Evolutionary conservation across 2,329 filamentous ascomycete species (phyloP).

Genomic region (Shiraia sp.): DNA sequence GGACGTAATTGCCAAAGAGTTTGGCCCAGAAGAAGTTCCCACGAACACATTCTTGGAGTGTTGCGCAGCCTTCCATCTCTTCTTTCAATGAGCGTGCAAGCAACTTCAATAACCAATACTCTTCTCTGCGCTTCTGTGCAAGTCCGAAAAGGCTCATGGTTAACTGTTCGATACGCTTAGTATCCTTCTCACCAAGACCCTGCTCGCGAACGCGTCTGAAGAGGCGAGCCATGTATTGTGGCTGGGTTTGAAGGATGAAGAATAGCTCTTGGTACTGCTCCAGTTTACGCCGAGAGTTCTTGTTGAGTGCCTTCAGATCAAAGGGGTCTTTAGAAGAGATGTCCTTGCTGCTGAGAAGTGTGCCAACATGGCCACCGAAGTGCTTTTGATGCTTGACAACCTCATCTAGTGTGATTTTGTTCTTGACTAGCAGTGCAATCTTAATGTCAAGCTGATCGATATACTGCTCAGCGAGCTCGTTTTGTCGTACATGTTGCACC

Average conservation of each 20-base stretch:
- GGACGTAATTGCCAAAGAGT: conserved; percentile 82
- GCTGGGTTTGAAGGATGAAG: conserved; percentile 95
- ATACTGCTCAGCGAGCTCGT: conserved; percentile 96
- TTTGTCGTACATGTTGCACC: conserved; percentile 94
- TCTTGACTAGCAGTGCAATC: conserved; percentile 96
- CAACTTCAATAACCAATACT: conserved; percentile 93
- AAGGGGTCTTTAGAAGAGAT: conserved; percentile 90
- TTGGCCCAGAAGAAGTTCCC: conserved; percentile 94
- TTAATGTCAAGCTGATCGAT: conserved; percentile 99
- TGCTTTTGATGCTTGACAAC: conserved; percentile 96
- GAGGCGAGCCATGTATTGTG: conserved; percentile 87
- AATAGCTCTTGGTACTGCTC: conserved; percentile 98
- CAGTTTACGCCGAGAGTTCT: conserved; percentile 91
- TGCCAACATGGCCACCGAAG: conserved; percentile 86
- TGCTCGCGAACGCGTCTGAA: conserved; percentile 84
- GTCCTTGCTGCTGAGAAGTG: conserved; percentile 82
- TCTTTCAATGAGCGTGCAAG: conserved; percentile 81
- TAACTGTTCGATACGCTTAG: conserved; percentile 86
- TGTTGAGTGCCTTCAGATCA: conserved; percentile 96
- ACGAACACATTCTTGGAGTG: conserved; percentile 81
- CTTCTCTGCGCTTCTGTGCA: conserved; percentile 92
- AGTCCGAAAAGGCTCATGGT: conserved; percentile 98
- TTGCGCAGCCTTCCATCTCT: conserved; percentile 74
- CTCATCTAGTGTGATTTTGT: conserved; percentile 98
- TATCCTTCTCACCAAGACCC: conserved; percentile 86